Base-by-base conservation (phyloP, 2,329 filamentous ascomycete species). In the Diaporthe sp. region DNA sequence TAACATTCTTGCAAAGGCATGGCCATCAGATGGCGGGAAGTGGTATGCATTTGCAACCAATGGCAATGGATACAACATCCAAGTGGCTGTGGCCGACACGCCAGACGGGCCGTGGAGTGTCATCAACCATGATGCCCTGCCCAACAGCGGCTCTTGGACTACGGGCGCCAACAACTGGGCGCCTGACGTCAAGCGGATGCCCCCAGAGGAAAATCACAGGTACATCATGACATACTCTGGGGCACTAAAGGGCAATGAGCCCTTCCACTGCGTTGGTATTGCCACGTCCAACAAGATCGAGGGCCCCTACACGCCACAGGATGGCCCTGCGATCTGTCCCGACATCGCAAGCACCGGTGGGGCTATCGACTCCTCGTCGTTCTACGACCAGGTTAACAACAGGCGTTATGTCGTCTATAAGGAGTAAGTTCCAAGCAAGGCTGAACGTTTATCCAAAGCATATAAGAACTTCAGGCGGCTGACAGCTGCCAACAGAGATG, bases 361-460 rank as follows among this genome's bases (percentile, higher is more conserved):
- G 44, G 88, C 91, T 22, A 93, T 94, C 78, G 92, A 94, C 79
- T 85, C 92, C 0, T 85, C 89, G 0, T 90, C 89, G 8, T 93
- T 92, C 82, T 79, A 83, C 13, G 92, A 94, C 79, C 80, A 81
- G 15, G 86, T 87, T 55, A 83, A 81, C 28, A 89, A 89, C 58
- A 86, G 82, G 55, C 86, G 88, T 12, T 94, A 92, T 80, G 85
- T 94, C 9, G 83, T 90, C 8, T 94, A 92, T 84, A 94, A 94
- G 82, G 70, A 70, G 75, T 77, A 70, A 67, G 75, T 55, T 19
- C 4, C 17, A 39, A 12, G 17, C 28, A 13, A 15, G 51, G 19
- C 34, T 62, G 60, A 46, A 28, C 5, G 22, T 34, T 13, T n/a
- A 22, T n/a, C n/a, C 28, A 28, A 5, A n/a, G 13, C 4, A 19